Evolutionary conservation across 352 stramenopile species (phyloP).

Genomic region (Plasmopara viticola): DNA sequence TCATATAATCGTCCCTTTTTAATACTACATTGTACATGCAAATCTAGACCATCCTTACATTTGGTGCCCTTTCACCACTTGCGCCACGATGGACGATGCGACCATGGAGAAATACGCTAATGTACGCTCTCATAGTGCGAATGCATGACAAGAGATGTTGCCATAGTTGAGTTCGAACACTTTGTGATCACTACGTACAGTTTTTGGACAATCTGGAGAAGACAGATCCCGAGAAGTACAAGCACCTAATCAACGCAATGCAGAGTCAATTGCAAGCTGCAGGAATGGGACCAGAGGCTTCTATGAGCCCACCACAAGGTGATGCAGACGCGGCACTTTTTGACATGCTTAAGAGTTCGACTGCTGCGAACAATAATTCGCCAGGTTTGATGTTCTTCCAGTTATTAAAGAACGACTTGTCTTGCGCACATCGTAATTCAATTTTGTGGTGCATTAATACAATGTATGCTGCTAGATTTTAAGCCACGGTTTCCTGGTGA

Average conservation of each 20-base stretch:
- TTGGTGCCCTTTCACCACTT: slow-evolving; percentile 18
- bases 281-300: slow-evolving; percentile 2
- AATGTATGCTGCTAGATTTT: slow-evolving; percentile 29
- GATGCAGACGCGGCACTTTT: slow-evolving; percentile 37
- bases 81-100: slow-evolving; percentile 42
- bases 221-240: slow-evolving; percentile 61
- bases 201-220: slow-evolving; percentile 67
- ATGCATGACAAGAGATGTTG: background rate
- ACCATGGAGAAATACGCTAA: slow-evolving; percentile 69
- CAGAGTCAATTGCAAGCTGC: slow-evolving; percentile 43
- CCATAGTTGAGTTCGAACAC: background rate
- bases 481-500: slow-evolving; percentile 60
- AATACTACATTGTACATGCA: no score
- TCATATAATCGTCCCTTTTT: no score
- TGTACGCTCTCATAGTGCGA: slow-evolving; percentile 26
- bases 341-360: slow-evolving; percentile 43
- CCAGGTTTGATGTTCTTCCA: slow-evolving; percentile 12
- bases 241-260: slow-evolving; percentile 59
- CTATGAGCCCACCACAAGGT: slow-evolving; percentile 6
- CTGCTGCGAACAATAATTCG: slow-evolving; percentile 5
- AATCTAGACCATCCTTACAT: slow-evolving; percentile 11
- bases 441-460: slow-evolving; percentile 1
- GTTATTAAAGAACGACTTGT: no score
- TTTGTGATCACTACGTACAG: slow-evolving; percentile 19
- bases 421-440: background rate